phyloP scores from a whole-genome alignment of 805 yeast genomes.

The Candida xyloterini region DNA sequence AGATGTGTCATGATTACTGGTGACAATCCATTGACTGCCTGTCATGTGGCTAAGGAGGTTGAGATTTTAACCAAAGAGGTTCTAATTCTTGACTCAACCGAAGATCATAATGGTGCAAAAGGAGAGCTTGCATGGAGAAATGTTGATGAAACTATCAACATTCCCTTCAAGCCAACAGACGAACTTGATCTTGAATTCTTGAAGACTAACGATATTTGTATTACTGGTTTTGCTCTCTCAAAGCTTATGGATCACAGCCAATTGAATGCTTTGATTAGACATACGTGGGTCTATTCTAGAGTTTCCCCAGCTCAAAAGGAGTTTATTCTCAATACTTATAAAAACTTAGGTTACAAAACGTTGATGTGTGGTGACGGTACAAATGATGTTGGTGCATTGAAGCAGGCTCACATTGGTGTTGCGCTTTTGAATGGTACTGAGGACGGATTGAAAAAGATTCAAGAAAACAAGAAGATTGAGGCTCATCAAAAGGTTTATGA shows the following conservation, averaged over 20 bases:
- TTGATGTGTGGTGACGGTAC: constrained; percentile 99
- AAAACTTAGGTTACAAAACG: constrained; percentile 86
- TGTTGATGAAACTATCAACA: constrained; percentile 68
- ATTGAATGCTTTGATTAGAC: constrained; percentile 69
- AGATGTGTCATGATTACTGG: constrained; percentile 98
- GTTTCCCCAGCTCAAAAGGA: constrained; percentile 97
- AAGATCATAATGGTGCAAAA: constrained; percentile 52
- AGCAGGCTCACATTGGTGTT: constrained; percentile 97
- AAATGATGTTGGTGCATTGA: constrained; percentile 98
- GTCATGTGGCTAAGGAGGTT: constrained; percentile 94
- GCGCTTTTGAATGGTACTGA: constrained; percentile 97
- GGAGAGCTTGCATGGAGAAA: constrained; percentile 78
- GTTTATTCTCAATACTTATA: constrained; percentile 76
- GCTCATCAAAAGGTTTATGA: constrained; percentile 65
- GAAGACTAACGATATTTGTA: constrained; percentile 75
- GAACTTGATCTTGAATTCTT: constrained; percentile 56
- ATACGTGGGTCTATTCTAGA: constrained; percentile 96
- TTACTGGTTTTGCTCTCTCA: constrained; percentile 87
- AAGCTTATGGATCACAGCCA: constrained; percentile 66
- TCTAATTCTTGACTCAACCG: constrained; percentile 82
- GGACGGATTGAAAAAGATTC: constrained; percentile 85
- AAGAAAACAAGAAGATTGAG: constrained; percentile 72
- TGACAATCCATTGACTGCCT: constrained; percentile 97
- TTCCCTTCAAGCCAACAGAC: constrained; percentile 62
- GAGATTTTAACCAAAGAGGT: constrained; percentile 80